Conservation (phyloP, 2,329 filamentous ascomycete genomes). For the Acrocalymma vagum region DNA sequence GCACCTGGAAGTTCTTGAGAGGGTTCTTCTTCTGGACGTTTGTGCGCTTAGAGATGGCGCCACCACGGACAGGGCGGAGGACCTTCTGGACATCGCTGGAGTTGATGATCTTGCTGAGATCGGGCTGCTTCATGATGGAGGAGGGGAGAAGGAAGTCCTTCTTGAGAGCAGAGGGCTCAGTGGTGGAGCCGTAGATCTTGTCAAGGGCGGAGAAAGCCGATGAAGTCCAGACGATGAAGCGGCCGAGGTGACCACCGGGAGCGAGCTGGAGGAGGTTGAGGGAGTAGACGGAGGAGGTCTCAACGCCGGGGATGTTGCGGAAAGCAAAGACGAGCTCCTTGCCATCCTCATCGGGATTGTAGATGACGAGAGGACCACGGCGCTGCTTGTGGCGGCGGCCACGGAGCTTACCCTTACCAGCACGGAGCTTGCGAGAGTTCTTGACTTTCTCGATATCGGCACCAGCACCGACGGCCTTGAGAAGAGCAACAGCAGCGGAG, state of each 20-base stretch:
- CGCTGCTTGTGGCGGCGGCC: conserved; percentile 97
- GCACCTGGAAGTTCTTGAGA: conserved; percentile 97
- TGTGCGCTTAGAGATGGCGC: conserved; percentile 86
- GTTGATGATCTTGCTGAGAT: conserved; percentile 98
- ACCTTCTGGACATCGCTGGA: conserved; percentile 97
- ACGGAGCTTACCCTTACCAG: conserved; percentile 98
- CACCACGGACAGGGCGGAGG: conserved; percentile 89
- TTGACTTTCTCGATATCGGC: conserved; percentile 95
- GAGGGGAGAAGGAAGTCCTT: conserved; percentile 98
- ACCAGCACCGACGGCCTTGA: conserved; percentile 90
- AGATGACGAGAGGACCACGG: conserved; percentile 96
- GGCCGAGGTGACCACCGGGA: conserved; percentile 97
- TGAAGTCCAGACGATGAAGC: conserved; percentile 99
- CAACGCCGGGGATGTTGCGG: conserved; percentile 98
- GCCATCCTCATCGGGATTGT: conserved; percentile 94
- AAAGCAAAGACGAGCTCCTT: conserved; percentile 93
- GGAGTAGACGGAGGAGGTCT: conserved; percentile 91
- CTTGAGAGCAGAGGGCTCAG: conserved; percentile 89
- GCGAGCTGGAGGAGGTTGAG: conserved; percentile 99
- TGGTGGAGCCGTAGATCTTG: conserved; percentile 95
- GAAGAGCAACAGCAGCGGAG: conserved; percentile 81
- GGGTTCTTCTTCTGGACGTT: conserved; percentile 99
- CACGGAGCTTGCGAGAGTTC: conserved; percentile 94
- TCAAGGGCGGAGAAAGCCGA: conserved; percentile 96
- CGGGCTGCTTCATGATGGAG: conserved; percentile 91